These are phyloP conservation scores for Bimuria novae-zelandiae DNA, from an alignment of 2,329 filamentous ascomycete genomes.

Conservation along the genomic window DNA sequence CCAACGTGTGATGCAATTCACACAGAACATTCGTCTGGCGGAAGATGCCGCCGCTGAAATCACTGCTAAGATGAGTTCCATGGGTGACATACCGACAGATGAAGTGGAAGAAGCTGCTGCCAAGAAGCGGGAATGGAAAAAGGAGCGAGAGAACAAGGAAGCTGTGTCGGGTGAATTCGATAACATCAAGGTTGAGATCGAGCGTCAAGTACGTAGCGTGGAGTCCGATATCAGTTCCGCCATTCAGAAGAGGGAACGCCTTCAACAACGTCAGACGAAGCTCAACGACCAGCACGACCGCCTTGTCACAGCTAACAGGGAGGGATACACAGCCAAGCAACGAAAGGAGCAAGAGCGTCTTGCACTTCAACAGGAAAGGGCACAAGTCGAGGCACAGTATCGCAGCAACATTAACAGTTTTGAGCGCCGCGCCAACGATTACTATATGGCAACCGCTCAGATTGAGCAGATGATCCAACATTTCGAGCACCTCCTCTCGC, in stretches of 20 bases:
- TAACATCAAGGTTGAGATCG: conserved; percentile 63
- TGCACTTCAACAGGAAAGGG: conserved; percentile 42
- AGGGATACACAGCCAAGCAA: conserved; percentile 66
- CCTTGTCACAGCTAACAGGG: conserved; percentile 70
- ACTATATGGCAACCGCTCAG: conserved; percentile 43
- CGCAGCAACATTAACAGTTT: conserved; percentile 45
- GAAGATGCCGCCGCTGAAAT: conserved; percentile 65
- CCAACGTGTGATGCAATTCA: conserved; percentile 76
- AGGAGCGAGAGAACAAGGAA: conserved; percentile 57
- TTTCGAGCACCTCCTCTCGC: conserved; percentile 47
- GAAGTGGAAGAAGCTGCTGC: conserved; percentile 62
- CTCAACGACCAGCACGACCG: conserved; percentile 73
- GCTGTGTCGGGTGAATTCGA: conserved; percentile 62
- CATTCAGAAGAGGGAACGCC: conserved; percentile 73
- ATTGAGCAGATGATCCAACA: conserved; percentile 44
- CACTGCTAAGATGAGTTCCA: conserved; percentile 64
- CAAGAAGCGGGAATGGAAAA: conserved; percentile 62
- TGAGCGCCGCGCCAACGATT: conserved; percentile 45
- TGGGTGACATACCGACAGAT: conserved; percentile 67
- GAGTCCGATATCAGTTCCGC: conserved; percentile 67
- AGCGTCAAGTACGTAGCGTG: conserved; percentile 65
- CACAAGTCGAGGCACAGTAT: conserved; percentile 44
- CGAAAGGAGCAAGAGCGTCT: conserved; percentile 48
- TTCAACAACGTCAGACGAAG: conserved; percentile 71
- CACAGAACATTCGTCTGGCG: conserved; percentile 72